These are phyloP conservation scores for Nitzschia palea DNA, from an alignment of 108 stramenopile genomes.

Conservation along the genomic window DNA sequence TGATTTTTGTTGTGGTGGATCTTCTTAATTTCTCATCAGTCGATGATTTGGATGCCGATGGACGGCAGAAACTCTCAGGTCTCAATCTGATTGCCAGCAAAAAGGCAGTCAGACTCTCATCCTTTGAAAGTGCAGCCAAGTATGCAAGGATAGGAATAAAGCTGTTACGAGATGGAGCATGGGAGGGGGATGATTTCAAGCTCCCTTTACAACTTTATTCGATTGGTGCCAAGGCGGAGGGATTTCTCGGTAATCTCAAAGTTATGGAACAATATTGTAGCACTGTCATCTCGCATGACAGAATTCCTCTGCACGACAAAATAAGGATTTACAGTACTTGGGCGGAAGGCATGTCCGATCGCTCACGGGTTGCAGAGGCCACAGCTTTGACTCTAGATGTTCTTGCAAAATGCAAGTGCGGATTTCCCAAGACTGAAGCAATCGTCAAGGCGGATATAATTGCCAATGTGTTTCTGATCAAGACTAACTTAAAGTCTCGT, in stretches of 20 bases:
- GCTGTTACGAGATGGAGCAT: constrained; percentile 3
- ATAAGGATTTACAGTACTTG: background rate
- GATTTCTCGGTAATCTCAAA: constrained; percentile 19
- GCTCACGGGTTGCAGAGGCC: background rate
- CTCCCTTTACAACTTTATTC: constrained; percentile 23
- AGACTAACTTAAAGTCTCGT: background rate
- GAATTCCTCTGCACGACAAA: background rate
- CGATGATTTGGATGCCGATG: background rate
- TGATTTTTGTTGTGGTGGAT: background rate
- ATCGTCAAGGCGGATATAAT: background rate
- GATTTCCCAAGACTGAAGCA: background rate
- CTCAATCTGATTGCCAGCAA: constrained; percentile 26
- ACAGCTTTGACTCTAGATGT: background rate
- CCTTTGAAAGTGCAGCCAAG: constrained; percentile 21
- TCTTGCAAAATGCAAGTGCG: background rate
- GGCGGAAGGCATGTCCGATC: background rate
- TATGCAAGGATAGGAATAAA: constrained; percentile 19
- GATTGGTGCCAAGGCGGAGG: constrained; percentile 17
- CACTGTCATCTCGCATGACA: background rate
- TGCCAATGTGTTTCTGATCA: background rate
- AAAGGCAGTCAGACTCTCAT: constrained; percentile 20
- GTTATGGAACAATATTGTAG: background rate
- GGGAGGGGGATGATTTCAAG: background rate
- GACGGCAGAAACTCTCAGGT: background rate
- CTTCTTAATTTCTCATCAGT: background rate